These are phyloP conservation scores for Rhododendron mucronatum DNA, from an alignment of 148 eudicot species.

Conservation along the genomic window DNA sequence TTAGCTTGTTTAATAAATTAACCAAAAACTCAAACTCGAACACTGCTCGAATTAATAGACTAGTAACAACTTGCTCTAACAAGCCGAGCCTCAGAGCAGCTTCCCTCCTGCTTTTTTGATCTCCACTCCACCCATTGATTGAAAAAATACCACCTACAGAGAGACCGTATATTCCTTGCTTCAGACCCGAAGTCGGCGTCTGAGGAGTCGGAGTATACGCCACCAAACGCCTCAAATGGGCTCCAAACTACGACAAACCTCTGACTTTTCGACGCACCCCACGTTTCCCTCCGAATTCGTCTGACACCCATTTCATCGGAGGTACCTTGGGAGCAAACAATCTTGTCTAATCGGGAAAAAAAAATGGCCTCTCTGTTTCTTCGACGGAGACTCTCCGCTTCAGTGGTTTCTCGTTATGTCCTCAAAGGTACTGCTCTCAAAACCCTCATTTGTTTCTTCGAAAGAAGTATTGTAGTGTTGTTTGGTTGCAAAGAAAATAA, in stretches of 20 bases:
- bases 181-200: slow-evolving; percentile 5
- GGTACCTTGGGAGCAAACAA: background rate
- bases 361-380: slow-evolving; percentile 46
- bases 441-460: slow-evolving; percentile 2
- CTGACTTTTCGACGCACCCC: slow-evolving; percentile 2
- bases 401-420: slow-evolving; percentile 7
- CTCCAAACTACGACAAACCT: background rate
- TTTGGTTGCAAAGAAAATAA: background rate
- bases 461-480: background rate
- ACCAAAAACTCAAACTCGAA: too few relatives aligned
- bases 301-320: background rate
- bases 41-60: too few relatives aligned
- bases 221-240: background rate
- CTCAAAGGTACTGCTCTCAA: slow-evolving; percentile 22
- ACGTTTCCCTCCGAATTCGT: slow-evolving; percentile 2
- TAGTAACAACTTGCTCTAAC: too few relatives aligned
- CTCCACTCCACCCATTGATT: too few relatives aligned
- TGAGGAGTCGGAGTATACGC: background rate
- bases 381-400: slow-evolving; percentile 37
- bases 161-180: background rate
- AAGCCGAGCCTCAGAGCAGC: too few relatives aligned
- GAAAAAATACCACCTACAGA: too few relatives aligned
- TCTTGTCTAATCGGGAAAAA: background rate
- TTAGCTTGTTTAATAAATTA: too few relatives aligned
- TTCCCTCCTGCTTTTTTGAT: too few relatives aligned